phyloP scores from a whole-genome alignment of 176 grass and related monocot species.

The Tuctoria greenei region DNA sequence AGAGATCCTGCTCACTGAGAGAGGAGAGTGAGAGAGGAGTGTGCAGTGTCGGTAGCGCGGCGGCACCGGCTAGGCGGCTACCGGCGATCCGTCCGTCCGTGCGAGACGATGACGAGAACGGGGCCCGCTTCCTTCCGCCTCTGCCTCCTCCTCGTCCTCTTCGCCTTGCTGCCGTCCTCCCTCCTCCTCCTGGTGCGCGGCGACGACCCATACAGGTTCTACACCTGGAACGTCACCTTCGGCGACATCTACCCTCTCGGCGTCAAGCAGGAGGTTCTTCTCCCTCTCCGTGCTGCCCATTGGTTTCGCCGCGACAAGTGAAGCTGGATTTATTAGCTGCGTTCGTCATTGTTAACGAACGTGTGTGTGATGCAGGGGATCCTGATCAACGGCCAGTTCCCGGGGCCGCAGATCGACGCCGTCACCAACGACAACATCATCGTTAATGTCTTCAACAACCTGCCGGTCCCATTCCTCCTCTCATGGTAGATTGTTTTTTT shows the following conservation, averaged over 20 bases:
- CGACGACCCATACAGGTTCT: conserved; percentile 76
- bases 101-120: conserved; percentile 35
- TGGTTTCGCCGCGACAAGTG: neutral
- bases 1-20: no score
- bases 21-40: neutral
- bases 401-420: conserved; percentile 91
- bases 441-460: conserved; percentile 94
- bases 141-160: conserved; percentile 17
- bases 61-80: neutral
- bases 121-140: neutral
- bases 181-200: conserved; percentile 28
- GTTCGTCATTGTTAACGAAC: neutral
- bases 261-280: conserved; percentile 67
- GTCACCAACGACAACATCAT: conserved; percentile 96
- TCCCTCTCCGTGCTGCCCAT: no score
- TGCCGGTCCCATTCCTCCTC: conserved; percentile 77
- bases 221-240: conserved; percentile 87
- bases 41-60: neutral
- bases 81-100: neutral
- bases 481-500: conserved; percentile 51
- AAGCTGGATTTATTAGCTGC: neutral
- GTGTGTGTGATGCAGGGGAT: conserved; percentile 59
- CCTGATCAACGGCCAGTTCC: conserved; percentile 97
- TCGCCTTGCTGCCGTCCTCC: neutral
- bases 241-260: conserved; percentile 79